Evolutionary conservation across 2,329 filamentous ascomycete species (phyloP), one percentile per base, ranked within the genome.

Genomic region (Trichocomaceae sp.): DNA sequence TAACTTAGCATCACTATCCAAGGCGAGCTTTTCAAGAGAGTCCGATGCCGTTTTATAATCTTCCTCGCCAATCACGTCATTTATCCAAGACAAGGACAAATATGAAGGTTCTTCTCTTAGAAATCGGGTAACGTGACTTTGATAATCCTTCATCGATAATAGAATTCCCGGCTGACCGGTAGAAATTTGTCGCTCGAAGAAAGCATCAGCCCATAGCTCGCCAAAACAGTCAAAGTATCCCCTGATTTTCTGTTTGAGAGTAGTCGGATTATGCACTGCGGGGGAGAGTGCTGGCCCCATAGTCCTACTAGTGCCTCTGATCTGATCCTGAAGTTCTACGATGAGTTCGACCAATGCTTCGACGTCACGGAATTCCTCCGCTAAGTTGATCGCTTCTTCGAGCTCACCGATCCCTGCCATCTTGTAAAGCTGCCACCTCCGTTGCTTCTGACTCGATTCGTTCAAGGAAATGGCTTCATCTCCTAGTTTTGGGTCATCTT

Each of bases 11-110:
- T 96, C 91, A 52, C 83, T 82, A 49, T 79, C 78, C 19, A 85
- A 75, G 0, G 88, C 90, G 19, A 91, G 78, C 7, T 82, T 76
- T 44, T 87, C 76, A 47, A 99, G 78, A 0, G 85, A 86, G 42
- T 83, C 75, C 5, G 86, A 85, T 10, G 92, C 91, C 54, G 83
- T 80, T 12, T 82, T 77, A 59, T 90, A 90, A 63, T 96, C 84
- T 56, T 84, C 79, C 66, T 93, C 88, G 22, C 82, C 80, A 57
- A 84, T 79, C 7, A 97, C 80, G 66, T 97, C 91, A 67, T 99
- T 95, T 73, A 99, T 95, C 93, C 93, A 99, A 48, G 86, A 85
- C 45, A 99, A 79, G 63, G 89, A 89, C 26, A 86, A 85, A 58
- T 90, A 83, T 58, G 84, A 79, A 0, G 84, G 81, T 59, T 84